Evolutionary conservation across 768 basidiomycete species (phyloP).

Genomic region (Suillus cothurnatus): DNA sequence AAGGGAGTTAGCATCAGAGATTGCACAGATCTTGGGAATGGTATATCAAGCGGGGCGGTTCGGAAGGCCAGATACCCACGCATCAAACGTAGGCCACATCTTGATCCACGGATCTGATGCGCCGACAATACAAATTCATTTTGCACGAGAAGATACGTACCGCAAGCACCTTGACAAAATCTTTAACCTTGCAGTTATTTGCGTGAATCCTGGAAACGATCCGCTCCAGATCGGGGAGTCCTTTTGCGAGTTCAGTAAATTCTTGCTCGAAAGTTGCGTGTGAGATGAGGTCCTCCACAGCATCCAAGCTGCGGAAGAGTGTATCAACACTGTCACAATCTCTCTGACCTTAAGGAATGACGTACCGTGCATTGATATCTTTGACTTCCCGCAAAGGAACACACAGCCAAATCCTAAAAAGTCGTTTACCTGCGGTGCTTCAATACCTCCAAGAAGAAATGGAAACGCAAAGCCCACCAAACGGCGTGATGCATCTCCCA

Average conservation of each 20-base stretch:
- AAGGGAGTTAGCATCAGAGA: conserved; percentile 11
- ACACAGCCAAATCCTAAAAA: conserved; percentile 97
- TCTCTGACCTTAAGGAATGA: conserved; percentile 15
- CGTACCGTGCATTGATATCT: conserved; percentile 88
- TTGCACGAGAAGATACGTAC: conserved; percentile 43
- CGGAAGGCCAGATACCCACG: background rate
- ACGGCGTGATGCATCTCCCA: conserved; percentile 86
- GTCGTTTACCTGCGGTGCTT: conserved; percentile 70
- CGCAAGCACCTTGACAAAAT: conserved; percentile 82
- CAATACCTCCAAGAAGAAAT: conserved; percentile 3
- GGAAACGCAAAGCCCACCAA: conserved; percentile 54
- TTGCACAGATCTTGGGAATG: background rate
- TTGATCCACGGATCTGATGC: background rate
- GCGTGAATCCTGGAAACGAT: conserved; percentile 95
- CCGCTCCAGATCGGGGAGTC: conserved; percentile 89
- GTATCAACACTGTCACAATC: conserved; percentile 16
- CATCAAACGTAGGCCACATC: background rate
- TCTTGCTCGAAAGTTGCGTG: conserved; percentile 75
- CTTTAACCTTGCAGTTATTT: conserved; percentile 82
- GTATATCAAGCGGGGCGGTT: background rate
- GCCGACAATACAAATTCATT: conserved; percentile 2
- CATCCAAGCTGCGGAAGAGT: conserved; percentile 69
- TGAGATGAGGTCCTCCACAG: conserved; percentile 87
- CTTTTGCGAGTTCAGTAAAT: conserved; percentile 77
- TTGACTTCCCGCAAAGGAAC: conserved; percentile 81